Conservation (phyloP, 805 yeast species). For the Zygosaccharomyces bailii region DNA sequence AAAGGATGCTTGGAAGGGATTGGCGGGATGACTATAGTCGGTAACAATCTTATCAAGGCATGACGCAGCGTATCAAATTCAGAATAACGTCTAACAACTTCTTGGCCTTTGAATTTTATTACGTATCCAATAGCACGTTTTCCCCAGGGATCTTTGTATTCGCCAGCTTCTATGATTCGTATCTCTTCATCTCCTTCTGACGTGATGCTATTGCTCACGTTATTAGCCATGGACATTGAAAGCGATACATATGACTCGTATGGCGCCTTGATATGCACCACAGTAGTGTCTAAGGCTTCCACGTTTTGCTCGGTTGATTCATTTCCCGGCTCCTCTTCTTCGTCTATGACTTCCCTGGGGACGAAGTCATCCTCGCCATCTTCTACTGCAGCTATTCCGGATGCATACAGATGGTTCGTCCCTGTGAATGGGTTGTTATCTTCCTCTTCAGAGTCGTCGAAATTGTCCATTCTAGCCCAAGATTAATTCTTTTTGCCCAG, state of each 20-base stretch:
- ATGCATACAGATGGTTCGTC: constrained; percentile 37
- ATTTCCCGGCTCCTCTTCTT: constrained; percentile 2
- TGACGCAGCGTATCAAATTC: constrained; percentile 85
- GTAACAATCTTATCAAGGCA: constrained; percentile 66
- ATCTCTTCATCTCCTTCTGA: constrained; percentile 23
- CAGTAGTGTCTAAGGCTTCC: constrained; percentile 3
- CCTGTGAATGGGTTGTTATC: constrained; percentile 41
- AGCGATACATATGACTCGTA: constrained; percentile 31
- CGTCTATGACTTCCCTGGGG: constrained; percentile 11
- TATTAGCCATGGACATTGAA: constrained; percentile 28
- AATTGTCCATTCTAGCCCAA: constrained; percentile 18
- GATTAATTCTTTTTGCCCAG: background rate
- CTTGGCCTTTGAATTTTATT: constrained; percentile 53
- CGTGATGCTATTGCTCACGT: background rate
- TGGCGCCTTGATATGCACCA: constrained; percentile 5
- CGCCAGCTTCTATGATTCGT: constrained; percentile 75
- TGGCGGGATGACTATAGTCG: constrained; percentile 84
- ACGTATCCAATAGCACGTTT: constrained; percentile 82
- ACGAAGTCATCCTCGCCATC: constrained; percentile 20
- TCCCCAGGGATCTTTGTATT: constrained; percentile 73
- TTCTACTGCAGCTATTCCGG: constrained; percentile 35
- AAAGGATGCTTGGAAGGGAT: constrained; percentile 83
- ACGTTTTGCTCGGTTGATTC: constrained; percentile 4
- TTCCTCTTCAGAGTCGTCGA: constrained; percentile 33
- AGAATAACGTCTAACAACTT: constrained; percentile 81